Evolutionary conservation across 2,329 filamentous ascomycete genomes (phyloP).

Genomic region (Decorospora gaudefroyi): DNA sequence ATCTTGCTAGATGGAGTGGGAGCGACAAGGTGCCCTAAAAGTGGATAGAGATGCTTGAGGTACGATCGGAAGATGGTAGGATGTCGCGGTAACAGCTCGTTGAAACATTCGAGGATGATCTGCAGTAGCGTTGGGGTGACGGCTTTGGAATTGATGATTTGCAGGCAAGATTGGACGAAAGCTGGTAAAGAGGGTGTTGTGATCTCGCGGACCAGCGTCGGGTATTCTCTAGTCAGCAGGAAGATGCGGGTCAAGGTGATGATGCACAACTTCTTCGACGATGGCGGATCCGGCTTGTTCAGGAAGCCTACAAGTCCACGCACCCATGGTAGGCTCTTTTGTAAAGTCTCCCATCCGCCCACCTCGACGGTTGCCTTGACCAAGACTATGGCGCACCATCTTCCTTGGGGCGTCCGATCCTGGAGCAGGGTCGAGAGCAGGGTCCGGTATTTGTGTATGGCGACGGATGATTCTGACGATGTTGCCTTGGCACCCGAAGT

Average conservation of each 20-base stretch:
- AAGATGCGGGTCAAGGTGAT: slow-evolving; percentile 83
- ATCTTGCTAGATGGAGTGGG: slow-evolving; percentile 59
- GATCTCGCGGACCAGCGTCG: slow-evolving; percentile 82
- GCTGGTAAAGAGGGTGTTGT: slow-evolving; percentile 78
- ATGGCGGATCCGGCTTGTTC: slow-evolving; percentile 76
- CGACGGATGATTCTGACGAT: slow-evolving; percentile 67
- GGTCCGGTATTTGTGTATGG: slow-evolving; percentile 81
- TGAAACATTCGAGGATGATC: slow-evolving; percentile 71
- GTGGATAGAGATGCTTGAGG: slow-evolving; percentile 66
- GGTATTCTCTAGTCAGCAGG: slow-evolving; percentile 77
- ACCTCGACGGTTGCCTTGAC: slow-evolving; percentile 81
- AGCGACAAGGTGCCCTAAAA: slow-evolving; percentile 65
- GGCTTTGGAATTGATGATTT: slow-evolving; percentile 53
- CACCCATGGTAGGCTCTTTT: slow-evolving; percentile 75
- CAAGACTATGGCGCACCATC: slow-evolving; percentile 76
- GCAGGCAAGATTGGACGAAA: slow-evolving; percentile 74
- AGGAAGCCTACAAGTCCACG: slow-evolving; percentile 74
- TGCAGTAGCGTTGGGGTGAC: slow-evolving; percentile 58
- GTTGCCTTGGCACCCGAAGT: slow-evolving; percentile 62
- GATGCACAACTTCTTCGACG: slow-evolving; percentile 75
- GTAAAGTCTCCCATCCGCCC: slow-evolving; percentile 81
- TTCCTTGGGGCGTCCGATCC: slow-evolving; percentile 72
- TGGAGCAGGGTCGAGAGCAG: slow-evolving; percentile 77
- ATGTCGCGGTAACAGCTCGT: slow-evolving; percentile 75
- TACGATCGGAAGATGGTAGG: slow-evolving; percentile 82